Evolutionary conservation across 805 yeast genomes (phyloP).

Genomic region (Yamadazyma akitaensis): DNA sequence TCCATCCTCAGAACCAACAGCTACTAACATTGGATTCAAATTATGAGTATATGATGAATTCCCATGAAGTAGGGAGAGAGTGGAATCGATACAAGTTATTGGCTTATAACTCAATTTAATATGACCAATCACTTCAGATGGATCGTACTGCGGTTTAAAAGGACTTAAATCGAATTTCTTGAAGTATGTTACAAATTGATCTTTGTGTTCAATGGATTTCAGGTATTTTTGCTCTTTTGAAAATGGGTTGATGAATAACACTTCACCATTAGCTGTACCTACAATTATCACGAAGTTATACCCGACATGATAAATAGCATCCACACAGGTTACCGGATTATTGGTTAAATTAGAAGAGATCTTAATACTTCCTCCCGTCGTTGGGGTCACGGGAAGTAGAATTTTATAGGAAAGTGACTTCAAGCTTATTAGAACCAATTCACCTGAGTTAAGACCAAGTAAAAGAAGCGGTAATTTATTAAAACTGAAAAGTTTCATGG

Average conservation of each 20-base stretch:
- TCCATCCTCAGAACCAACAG: conserved; percentile 66
- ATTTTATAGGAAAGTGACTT: conserved; percentile 40
- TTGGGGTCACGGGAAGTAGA: conserved; percentile 18
- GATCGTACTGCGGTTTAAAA: conserved; percentile 12
- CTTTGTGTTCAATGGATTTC: conserved; percentile 22
- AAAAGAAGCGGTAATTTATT: conserved; percentile 45
- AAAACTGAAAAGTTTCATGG: conserved; percentile 29
- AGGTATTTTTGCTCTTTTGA: conserved; percentile 10
- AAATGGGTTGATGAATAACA: conserved; percentile 45
- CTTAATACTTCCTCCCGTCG: neutral
- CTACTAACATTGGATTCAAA: conserved; percentile 43
- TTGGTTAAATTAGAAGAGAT: conserved; percentile 10
- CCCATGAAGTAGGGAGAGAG: conserved; percentile 17
- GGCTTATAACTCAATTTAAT: conserved; percentile 60
- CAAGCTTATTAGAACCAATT: conserved; percentile 59
- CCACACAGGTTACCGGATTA: conserved; percentile 22
- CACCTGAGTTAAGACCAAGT: conserved; percentile 67
- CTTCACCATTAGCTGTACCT: conserved; percentile 63
- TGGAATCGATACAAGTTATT: conserved; percentile 45
- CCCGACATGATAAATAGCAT: conserved; percentile 26
- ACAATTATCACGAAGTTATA: conserved; percentile 49
- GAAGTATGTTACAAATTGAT: conserved; percentile 34
- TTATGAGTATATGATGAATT: conserved; percentile 4
- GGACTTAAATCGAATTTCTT: conserved; percentile 35
- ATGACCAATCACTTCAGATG: conserved; percentile 43